phyloP scores from a whole-genome alignment of 225 moss, liverwort and hornwort genomes.

The Physcomitrellopsis africana region DNA sequence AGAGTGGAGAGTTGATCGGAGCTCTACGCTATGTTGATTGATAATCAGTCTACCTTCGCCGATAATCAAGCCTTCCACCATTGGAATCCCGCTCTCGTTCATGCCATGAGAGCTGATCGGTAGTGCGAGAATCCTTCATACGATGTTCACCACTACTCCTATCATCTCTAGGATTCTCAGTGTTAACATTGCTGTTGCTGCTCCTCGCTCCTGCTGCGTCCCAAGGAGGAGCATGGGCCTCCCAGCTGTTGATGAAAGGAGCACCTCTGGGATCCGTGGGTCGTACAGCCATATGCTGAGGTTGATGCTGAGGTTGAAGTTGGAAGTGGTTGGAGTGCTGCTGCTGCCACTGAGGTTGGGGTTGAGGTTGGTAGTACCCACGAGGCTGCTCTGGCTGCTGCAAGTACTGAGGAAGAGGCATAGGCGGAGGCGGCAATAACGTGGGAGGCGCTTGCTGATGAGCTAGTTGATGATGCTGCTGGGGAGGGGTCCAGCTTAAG shows the following conservation, averaged over 20 bases:
- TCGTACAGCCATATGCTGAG: constrained; percentile 32
- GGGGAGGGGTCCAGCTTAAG: constrained; percentile 47
- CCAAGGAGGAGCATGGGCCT: constrained; percentile 39
- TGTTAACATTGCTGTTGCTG: constrained; percentile 16
- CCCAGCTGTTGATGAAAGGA: constrained; percentile 40
- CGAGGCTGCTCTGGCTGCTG: constrained; percentile 9
- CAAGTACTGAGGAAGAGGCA: not conserved
- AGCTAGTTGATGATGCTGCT: constrained; percentile 28
- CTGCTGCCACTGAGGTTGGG: constrained; percentile 38
- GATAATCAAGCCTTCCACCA: constrained; percentile 49
- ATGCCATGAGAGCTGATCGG: constrained; percentile 56
- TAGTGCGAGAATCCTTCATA: constrained; percentile 46
- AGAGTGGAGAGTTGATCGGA: not conserved
- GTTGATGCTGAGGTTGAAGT: constrained; percentile 34
- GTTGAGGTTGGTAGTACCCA: constrained; percentile 17
- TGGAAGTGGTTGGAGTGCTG: constrained; percentile 39
- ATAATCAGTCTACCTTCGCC: constrained; percentile 36
- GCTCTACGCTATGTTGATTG: not conserved
- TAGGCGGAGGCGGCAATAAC: constrained; percentile 35
- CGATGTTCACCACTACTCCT: constrained; percentile 45
- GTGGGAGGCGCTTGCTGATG: constrained; percentile 38
- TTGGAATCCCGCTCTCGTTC: constrained; percentile 47
- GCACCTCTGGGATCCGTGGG: constrained; percentile 47
- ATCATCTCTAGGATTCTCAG: constrained; percentile 41
- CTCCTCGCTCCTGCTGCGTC: constrained; percentile 34